Conservation (phyloP, 2,329 filamentous ascomycete genomes). For the Beauveria medogensis region DNA sequence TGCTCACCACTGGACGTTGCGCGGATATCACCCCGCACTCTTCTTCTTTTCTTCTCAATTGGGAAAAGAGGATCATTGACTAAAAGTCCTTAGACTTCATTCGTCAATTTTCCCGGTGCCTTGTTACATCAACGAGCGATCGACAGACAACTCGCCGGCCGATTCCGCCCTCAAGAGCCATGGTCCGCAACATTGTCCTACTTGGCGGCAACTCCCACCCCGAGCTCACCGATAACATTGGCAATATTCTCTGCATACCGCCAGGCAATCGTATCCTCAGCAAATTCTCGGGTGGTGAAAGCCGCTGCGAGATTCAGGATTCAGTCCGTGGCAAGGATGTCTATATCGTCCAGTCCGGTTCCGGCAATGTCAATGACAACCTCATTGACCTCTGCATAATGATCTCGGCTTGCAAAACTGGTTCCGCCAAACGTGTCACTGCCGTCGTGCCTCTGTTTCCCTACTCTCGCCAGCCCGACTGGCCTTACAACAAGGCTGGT, state of each 20-base stretch:
- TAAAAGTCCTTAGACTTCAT: not conserved
- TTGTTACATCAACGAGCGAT: not conserved
- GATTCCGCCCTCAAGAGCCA: conserved; percentile 30
- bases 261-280: conserved; percentile 72
- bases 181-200: conserved; percentile 94
- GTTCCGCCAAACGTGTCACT: conserved; percentile 86
- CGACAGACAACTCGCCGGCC: conserved; percentile 7
- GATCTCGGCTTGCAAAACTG: conserved; percentile 94
- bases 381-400: conserved; percentile 96
- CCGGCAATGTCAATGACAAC: conserved; percentile 90
- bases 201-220: conserved; percentile 92
- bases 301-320: conserved; percentile 89
- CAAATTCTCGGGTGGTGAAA: conserved; percentile 95
- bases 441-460: conserved; percentile 93
- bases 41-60: conserved; percentile 1
- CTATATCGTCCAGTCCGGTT: conserved; percentile 93
- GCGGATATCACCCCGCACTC: not conserved
- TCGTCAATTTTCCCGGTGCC: not conserved
- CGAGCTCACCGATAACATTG: conserved; percentile 76
- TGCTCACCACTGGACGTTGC: not conserved
- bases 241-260: conserved; percentile 81
- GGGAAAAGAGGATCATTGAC: not conserved
- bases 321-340: conserved; percentile 97
- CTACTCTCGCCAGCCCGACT: conserved; percentile 91
- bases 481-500: conserved; percentile 93